Percentiles rank a stretch among this genome's conserved stretches.
Conservation (phyloP, 176 grass and related monocot genomes). For the Avena eriantha region DNA sequence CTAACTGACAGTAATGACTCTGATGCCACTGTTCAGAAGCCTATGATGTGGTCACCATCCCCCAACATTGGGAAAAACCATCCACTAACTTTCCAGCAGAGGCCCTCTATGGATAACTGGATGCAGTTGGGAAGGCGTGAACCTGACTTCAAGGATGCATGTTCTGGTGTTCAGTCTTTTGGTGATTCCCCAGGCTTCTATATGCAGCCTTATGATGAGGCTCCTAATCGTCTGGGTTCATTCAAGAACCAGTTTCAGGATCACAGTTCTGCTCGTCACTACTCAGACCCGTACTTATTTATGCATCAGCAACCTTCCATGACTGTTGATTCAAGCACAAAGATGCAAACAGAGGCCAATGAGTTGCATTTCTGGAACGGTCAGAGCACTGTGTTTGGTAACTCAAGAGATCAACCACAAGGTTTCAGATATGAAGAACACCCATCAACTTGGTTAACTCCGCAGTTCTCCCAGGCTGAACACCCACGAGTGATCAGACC, state of each 20-base stretch:
- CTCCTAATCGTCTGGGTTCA: slow-evolving; percentile 34
- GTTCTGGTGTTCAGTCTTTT: slow-evolving; percentile 44
- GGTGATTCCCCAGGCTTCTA: slow-evolving; percentile 53
- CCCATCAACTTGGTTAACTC: slow-evolving; percentile 65
- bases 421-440: slow-evolving; percentile 53
- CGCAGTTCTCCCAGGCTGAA: slow-evolving; percentile 39
- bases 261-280: slow-evolving; percentile 49
- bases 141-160: slow-evolving; percentile 54
- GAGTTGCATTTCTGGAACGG: slow-evolving; percentile 49
- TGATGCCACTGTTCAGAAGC: slow-evolving; percentile 72
- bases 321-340: slow-evolving; percentile 56
- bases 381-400: slow-evolving; percentile 50
- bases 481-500: slow-evolving; percentile 63
- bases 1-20: slow-evolving; percentile 60
- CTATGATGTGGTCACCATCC: slow-evolving; percentile 65
- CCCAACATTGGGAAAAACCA: slow-evolving; percentile 44
- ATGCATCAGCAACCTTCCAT: slow-evolving; percentile 49
- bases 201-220: slow-evolving; percentile 64
- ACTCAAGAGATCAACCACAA: slow-evolving; percentile 50
- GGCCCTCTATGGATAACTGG: slow-evolving; percentile 54
- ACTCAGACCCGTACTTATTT: slow-evolving; percentile 54
- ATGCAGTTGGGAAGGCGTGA: slow-evolving; percentile 64
- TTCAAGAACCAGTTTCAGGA: slow-evolving; percentile 60
- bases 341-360: slow-evolving; percentile 32
- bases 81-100: slow-evolving; percentile 49